A percentile compares a stretch with the other conserved stretches of the same genome.
These are phyloP conservation scores for Anthracocystis setariae DNA, from an alignment of 1,284 basidiomycete genomes.

Conservation along the genomic window DNA sequence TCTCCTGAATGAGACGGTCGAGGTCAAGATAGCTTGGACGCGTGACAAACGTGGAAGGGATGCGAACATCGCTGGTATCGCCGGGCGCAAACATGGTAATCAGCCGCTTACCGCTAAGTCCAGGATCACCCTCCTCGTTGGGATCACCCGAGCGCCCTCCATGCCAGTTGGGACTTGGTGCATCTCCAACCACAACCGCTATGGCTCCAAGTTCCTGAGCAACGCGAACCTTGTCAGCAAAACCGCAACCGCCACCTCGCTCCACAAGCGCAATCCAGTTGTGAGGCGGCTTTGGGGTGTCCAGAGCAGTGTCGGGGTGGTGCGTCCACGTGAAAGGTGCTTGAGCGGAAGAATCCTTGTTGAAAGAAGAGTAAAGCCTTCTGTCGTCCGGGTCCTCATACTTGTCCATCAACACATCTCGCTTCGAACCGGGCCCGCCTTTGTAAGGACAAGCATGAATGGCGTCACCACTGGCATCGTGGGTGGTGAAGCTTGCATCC, in stretches of 20 bases:
- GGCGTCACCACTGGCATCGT: conserved; percentile 16
- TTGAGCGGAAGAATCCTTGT: conserved; percentile 13
- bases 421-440: conserved; percentile 46
- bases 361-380: conserved; percentile 30
- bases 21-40: conserved; percentile 64
- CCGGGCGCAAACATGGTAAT: conserved; percentile 65
- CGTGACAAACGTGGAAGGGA: conserved; percentile 65
- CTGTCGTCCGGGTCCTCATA: conserved; percentile 46
- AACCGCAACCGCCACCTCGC: conserved; percentile 61
- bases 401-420: conserved; percentile 11
- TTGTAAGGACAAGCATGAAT: conserved; percentile 55
- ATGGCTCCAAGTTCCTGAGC: conserved; percentile 63
- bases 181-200: conserved; percentile 66
- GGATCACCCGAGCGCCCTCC: conserved; percentile 45
- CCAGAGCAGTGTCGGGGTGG: background rate
- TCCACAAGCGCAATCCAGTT: conserved; percentile 66
- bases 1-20: conserved; percentile 54
- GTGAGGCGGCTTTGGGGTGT: conserved; percentile 38
- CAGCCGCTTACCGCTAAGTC: conserved; percentile 53
- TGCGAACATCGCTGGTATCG: conserved; percentile 61
- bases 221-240: conserved; percentile 62
- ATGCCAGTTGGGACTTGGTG: conserved; percentile 42
- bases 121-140: conserved; percentile 53
- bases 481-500: conserved; percentile 15
- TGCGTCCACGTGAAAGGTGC: conserved; percentile 26